Percentiles rank a stretch among this genome's conserved stretches.
Conservation (phyloP, 1,284 basidiomycete species). For the Apiotrichum sp. region DNA sequence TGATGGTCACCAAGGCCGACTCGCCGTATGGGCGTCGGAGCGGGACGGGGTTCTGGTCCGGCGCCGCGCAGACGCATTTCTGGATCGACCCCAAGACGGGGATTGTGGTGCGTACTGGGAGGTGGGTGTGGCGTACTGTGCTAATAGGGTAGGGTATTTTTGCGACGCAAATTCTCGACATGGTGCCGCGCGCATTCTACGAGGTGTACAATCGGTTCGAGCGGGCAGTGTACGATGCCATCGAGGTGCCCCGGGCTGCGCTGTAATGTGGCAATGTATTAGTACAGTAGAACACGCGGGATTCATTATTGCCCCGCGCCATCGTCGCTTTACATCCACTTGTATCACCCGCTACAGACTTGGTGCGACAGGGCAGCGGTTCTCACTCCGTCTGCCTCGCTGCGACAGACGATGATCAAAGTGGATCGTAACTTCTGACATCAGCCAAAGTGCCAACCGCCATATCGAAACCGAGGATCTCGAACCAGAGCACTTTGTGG, state of each 20-base stretch:
- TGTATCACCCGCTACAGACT: no score
- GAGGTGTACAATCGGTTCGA: conserved; percentile 1
- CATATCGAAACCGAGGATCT: no score
- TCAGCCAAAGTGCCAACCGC: no score
- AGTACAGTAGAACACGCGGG: no score
- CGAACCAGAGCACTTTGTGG: no score
- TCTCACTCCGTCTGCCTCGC: no score
- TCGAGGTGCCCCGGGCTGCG: neutral
- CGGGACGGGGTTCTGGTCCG: conserved; percentile 22
- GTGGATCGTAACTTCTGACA: no score
- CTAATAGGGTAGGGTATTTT: conserved; percentile 4
- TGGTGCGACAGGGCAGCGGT: no score
- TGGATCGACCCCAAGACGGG: conserved; percentile 22
- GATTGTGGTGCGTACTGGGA: conserved; percentile 6
- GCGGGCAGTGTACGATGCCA: conserved; percentile 7
- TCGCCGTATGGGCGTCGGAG: conserved; percentile 10
- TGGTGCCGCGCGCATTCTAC: neutral
- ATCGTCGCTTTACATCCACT: no score
- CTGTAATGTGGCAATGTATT: neutral
- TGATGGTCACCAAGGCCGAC: neutral
- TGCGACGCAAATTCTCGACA: conserved; percentile 6
- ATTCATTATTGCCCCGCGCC: no score
- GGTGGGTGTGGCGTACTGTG: neutral
- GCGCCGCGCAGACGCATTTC: conserved; percentile 22
- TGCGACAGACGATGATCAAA: no score